These are phyloP conservation scores for Sphagnum magellanicum DNA, from an alignment of 228 moss, liverwort and hornwort genomes.

Conservation along the genomic window DNA sequence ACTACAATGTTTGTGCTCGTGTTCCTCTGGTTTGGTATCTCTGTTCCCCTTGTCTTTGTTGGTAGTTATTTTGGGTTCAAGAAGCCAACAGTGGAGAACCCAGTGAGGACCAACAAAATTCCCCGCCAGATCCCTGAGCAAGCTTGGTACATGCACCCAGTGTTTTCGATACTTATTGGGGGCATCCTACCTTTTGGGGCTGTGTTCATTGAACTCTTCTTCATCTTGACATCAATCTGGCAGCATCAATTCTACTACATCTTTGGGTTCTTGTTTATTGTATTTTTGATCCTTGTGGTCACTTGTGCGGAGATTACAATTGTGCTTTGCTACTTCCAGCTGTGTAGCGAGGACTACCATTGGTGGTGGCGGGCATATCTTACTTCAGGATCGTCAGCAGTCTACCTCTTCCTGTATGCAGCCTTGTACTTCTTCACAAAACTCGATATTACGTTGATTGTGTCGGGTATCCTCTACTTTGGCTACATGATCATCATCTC, in stretches of 20 bases:
- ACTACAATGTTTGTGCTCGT: slow-evolving; percentile 89
- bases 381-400: slow-evolving; percentile 85
- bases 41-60: slow-evolving; percentile 81
- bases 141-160: slow-evolving; percentile 94
- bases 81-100: slow-evolving; percentile 78
- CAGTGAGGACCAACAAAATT: slow-evolving; percentile 98
- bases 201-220: slow-evolving; percentile 97
- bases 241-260: slow-evolving; percentile 97
- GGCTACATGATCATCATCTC: slow-evolving; percentile 93
- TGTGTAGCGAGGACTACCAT: slow-evolving; percentile 97
- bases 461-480: slow-evolving; percentile 76
- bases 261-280: slow-evolving; percentile 90
- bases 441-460: slow-evolving; percentile 71
- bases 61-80: slow-evolving; percentile 97
- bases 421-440: slow-evolving; percentile 86
- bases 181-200: slow-evolving; percentile 95
- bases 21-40: slow-evolving; percentile 96
- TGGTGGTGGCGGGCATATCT: slow-evolving; percentile 99
- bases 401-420: slow-evolving; percentile 83
- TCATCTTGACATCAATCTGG: slow-evolving; percentile 96
- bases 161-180: slow-evolving; percentile 87
- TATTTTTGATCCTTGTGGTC: slow-evolving; percentile 89
- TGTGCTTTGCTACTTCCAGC: slow-evolving; percentile 97
- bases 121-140: slow-evolving; percentile 96
- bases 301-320: slow-evolving; percentile 98